Evolutionary conservation across 1,139 yeast species (phyloP).

Genomic region (Taiozyma sp.): DNA sequence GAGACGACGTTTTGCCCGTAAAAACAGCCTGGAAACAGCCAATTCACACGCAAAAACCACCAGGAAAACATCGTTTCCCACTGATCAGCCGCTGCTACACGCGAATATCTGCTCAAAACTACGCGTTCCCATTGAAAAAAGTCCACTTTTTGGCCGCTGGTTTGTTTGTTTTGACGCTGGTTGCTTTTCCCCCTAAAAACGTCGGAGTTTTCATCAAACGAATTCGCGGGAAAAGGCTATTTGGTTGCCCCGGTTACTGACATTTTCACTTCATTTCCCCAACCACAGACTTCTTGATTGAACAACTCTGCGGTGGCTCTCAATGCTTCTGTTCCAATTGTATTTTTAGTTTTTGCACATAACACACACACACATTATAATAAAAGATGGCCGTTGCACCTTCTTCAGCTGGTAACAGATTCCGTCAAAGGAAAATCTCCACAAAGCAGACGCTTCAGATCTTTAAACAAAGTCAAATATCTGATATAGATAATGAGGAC

Average conservation of each 20-base stretch:
- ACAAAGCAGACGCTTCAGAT: constrained; percentile 68
- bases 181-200: background rate
- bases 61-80: background rate
- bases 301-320: background rate
- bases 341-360: background rate
- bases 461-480: constrained; percentile 70
- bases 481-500: constrained; percentile 68
- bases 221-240: background rate
- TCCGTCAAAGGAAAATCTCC: constrained; percentile 26
- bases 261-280: background rate
- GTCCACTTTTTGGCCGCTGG: background rate
- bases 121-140: background rate
- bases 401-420: constrained; percentile 20
- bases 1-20: background rate
- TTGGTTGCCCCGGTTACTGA: background rate
- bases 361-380: no score
- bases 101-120: background rate
- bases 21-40: constrained; percentile 1
- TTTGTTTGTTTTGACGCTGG: background rate
- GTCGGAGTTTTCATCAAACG: background rate
- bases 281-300: background rate
- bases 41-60: background rate
- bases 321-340: background rate
- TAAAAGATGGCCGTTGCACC: constrained; percentile 12
- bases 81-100: background rate